Conservation (phyloP, 306 rosid genomes). For the Sesbania bispinosa region DNA sequence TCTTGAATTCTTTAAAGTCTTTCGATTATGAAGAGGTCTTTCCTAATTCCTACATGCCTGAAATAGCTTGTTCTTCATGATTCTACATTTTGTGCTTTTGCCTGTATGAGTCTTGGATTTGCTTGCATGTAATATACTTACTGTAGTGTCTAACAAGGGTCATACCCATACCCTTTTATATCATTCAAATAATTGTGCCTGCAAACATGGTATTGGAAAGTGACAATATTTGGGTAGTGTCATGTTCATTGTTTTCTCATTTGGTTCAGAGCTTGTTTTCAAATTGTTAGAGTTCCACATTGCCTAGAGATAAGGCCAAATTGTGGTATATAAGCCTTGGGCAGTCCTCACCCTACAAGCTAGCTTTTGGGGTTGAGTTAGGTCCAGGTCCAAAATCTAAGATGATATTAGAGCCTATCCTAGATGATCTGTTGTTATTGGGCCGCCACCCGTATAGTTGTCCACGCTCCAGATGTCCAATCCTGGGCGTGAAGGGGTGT, state of each 20-base stretch:
- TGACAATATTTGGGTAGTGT: neutral
- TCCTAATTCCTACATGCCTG: neutral
- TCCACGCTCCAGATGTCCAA: too few species aligned
- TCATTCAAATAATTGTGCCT: neutral
- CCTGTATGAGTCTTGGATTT: neutral
- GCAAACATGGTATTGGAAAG: neutral
- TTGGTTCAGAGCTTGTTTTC: slow-evolving; percentile 61
- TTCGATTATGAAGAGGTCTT: neutral
- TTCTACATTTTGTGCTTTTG: neutral
- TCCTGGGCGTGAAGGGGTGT: too few species aligned
- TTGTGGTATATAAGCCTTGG: too few species aligned
- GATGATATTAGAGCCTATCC: too few species aligned
- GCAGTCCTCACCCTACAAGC: too few species aligned
- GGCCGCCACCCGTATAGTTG: too few species aligned
- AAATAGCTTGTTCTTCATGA: slow-evolving; percentile 13
- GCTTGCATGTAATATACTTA: neutral
- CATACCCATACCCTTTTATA: neutral
- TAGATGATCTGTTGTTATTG: too few species aligned
- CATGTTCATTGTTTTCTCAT: neutral
- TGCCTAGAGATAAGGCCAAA: too few species aligned
- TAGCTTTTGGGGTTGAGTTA: too few species aligned
- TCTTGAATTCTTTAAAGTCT: neutral
- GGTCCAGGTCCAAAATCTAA: too few species aligned
- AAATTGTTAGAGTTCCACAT: too few species aligned
- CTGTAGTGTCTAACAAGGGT: neutral